These are phyloP conservation scores for Rehmannia glutinosa DNA, from an alignment of 257 asterid species.

Conservation along the genomic window DNA sequence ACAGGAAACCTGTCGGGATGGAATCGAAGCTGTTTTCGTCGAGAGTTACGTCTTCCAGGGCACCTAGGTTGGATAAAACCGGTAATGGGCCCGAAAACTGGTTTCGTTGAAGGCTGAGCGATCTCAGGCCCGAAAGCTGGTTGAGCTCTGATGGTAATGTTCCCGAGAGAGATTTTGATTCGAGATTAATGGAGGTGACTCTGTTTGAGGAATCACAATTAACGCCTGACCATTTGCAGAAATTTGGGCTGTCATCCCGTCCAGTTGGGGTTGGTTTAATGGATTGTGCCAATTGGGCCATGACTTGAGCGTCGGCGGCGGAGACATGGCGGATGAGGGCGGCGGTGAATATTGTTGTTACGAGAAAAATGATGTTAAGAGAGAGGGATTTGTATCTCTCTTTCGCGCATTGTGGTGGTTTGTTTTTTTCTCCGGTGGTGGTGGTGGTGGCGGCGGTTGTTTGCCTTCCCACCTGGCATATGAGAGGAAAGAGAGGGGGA, in stretches of 20 bases:
- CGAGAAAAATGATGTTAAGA: slow-evolving; percentile 10
- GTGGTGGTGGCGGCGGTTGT: background rate
- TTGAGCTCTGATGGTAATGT: slow-evolving; percentile 42
- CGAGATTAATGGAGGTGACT: slow-evolving; percentile 49
- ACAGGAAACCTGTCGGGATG: slow-evolving; percentile 44
- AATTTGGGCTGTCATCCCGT: slow-evolving; percentile 37
- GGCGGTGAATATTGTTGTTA: slow-evolving; percentile 15
- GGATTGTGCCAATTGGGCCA: slow-evolving; percentile 54
- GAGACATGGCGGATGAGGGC: slow-evolving; percentile 31
- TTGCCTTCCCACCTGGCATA: slow-evolving; percentile 24
- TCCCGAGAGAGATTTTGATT: slow-evolving; percentile 45
- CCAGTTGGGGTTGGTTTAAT: slow-evolving; percentile 61
- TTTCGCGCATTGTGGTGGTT: slow-evolving; percentile 42
- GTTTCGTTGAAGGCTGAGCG: slow-evolving; percentile 54
- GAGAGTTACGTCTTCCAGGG: slow-evolving; percentile 45
- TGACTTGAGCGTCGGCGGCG: slow-evolving; percentile 53
- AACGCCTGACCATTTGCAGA: slow-evolving; percentile 73
- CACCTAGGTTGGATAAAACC: slow-evolving; percentile 31
- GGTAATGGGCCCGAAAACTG: slow-evolving; percentile 62
- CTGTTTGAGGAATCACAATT: slow-evolving; percentile 43
- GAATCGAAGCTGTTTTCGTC: slow-evolving; percentile 59
- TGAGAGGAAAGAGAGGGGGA: slow-evolving; percentile 23
- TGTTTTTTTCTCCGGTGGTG: no score
- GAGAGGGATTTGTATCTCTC: slow-evolving; percentile 23
- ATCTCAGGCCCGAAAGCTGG: slow-evolving; percentile 53